phyloP scores from a whole-genome alignment of 2,329 filamentous ascomycete genomes.

The Scedosporium dehoogii region DNA sequence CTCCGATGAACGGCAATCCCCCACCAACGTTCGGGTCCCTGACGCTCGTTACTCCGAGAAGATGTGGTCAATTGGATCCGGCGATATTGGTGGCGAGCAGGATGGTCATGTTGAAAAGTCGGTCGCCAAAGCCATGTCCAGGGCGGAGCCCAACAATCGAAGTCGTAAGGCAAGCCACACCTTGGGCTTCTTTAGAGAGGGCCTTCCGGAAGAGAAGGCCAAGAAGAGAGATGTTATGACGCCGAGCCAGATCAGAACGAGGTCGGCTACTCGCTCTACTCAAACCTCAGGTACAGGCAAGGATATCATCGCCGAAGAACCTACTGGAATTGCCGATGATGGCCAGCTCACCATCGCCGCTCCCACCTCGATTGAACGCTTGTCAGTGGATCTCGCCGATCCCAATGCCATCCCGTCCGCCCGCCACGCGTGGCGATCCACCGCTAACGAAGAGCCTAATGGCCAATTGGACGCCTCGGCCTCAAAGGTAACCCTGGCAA shows the following conservation, averaged over 20 bases:
- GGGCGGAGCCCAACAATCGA: conserved; percentile 51
- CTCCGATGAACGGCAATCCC: conserved; percentile 2
- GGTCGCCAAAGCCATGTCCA: conserved; percentile 51
- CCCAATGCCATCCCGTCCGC: no score
- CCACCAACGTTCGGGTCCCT: conserved; percentile 8
- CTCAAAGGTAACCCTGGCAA: no score
- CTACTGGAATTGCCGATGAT: not conserved
- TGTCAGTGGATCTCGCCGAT: not conserved
- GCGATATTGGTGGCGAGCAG: conserved; percentile 33
- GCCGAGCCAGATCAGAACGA: not conserved
- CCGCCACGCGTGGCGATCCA: no score
- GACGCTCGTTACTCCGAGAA: conserved; percentile 32
- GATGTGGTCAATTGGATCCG: conserved; percentile 53
- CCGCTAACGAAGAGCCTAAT: no score
- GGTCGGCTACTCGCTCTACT: not conserved
- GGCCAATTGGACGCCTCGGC: no score
- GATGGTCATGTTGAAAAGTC: conserved; percentile 55
- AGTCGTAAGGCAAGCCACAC: conserved; percentile 61
- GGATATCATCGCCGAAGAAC: not conserved
- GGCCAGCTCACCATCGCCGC: not conserved
- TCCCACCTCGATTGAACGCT: not conserved
- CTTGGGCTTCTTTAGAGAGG: conserved; percentile 57
- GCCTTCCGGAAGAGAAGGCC: conserved; percentile 45
- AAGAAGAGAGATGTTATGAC: conserved; percentile 39
- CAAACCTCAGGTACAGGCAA: not conserved